Evolutionary conservation across 164 flowering plant species (phyloP).

Genomic region (Magnolia changhungtana): DNA sequence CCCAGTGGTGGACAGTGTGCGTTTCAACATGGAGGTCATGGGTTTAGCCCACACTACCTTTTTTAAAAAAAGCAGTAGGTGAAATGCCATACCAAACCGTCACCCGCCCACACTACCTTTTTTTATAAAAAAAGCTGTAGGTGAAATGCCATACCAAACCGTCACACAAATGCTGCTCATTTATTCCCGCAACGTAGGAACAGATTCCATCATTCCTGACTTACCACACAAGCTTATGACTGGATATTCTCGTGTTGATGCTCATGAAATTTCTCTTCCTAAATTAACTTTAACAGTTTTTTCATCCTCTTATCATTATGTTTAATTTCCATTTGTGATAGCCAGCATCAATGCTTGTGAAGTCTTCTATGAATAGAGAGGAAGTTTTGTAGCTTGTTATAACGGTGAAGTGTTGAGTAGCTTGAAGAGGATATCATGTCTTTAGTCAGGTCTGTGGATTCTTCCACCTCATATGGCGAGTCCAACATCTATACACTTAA

Average conservation of each 20-base stretch:
- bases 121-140: too few species aligned
- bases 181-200: background rate
- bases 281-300: background rate
- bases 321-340: background rate
- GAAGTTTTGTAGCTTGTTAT: background rate
- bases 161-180: background rate
- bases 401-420: background rate
- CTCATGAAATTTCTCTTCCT: background rate
- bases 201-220: background rate
- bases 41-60: too few species aligned
- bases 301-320: background rate
- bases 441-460: constrained; percentile 50
- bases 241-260: background rate
- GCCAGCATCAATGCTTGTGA: background rate
- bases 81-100: background rate
- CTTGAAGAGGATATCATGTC: constrained; percentile 30
- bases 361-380: background rate
- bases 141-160: background rate
- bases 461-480: constrained; percentile 44
- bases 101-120: background rate
- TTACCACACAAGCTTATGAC: background rate
- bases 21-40: too few species aligned
- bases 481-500: constrained; percentile 38
- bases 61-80: background rate
- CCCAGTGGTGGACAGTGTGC: too few species aligned